Evolutionary conservation across 2,329 filamentous ascomycete genomes (phyloP).

Genomic region (Westerdykella sp.): DNA sequence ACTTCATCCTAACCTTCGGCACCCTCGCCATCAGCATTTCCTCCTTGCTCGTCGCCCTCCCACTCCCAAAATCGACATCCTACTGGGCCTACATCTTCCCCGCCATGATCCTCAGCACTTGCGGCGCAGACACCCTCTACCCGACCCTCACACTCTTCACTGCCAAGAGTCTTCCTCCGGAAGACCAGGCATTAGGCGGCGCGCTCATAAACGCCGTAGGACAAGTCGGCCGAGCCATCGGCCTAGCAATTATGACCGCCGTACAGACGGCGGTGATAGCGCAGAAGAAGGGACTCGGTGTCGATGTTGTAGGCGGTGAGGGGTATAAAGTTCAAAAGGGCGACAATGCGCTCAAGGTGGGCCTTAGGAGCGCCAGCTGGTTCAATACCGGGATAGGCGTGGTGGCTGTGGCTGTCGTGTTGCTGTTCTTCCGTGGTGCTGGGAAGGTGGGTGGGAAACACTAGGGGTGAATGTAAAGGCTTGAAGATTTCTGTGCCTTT

Average conservation of each 20-base stretch:
- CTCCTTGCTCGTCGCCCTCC: constrained; percentile 57
- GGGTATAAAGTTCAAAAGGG: constrained; percentile 15
- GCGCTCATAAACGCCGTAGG: constrained; percentile 62
- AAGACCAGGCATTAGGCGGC: constrained; percentile 62
- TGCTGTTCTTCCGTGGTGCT: constrained; percentile 25
- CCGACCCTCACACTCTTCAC: constrained; percentile 61
- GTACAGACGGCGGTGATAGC: constrained; percentile 54
- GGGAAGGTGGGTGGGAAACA: constrained; percentile 17
- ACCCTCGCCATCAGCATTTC: constrained; percentile 44
- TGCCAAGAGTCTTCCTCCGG: constrained; percentile 54
- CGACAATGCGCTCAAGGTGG: constrained; percentile 31
- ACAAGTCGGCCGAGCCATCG: constrained; percentile 60
- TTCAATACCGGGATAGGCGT: constrained; percentile 37
- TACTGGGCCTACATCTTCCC: constrained; percentile 64
- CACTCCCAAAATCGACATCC: constrained; percentile 53
- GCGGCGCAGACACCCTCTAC: constrained; percentile 62
- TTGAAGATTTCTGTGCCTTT: too few relatives aligned
- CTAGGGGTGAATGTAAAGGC: neutral
- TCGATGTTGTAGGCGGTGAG: constrained; percentile 23
- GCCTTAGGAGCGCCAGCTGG: constrained; percentile 37
- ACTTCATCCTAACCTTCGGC: constrained; percentile 53
- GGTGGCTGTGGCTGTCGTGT: constrained; percentile 28
- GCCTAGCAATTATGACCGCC: constrained; percentile 59
- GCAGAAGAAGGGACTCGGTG: constrained; percentile 18
- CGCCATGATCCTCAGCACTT: constrained; percentile 59